Evolutionary conservation across 108 stramenopile genomes (phyloP), one percentile per base, ranked within the genome.

Genomic region (Pseudonitzschia delicatissima): DNA sequence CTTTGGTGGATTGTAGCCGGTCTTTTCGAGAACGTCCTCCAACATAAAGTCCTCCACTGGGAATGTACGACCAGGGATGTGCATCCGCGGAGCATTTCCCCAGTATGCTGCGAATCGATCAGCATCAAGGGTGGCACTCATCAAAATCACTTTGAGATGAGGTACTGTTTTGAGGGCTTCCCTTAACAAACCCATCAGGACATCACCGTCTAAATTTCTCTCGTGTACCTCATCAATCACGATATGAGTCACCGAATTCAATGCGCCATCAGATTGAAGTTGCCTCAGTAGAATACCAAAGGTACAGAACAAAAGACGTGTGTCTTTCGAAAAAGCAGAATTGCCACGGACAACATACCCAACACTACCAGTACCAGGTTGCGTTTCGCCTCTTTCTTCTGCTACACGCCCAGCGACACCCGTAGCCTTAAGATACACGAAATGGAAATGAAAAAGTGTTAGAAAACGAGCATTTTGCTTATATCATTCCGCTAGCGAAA

Each of bases 151-250:
- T 23, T 64, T 61, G 15, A 96, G 70, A 51, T 81, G 66, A 11
- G 76, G 68, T 40, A 51, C 48, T 4, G 49, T 62, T n/a, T 40
- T 18, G 13, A 74, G 68, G 51, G 68, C 62, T 69, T 64, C 69
- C 35, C 64, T 84, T 67, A 82, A 76, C 52, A 83, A 58, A 34
- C 82, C 91, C 67, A 93, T 72, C 2, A 93, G 66, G 1, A 93
- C 77, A 53, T 93, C 88, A n/a, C 82, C 81, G 53, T 90, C 88
- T 17, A 89, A 77, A 58, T 88, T 80, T 27, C 98, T 77, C 66
- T 99, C 98, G 66, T 99, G 96, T 35, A 97, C 96, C 74, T 99
- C 98, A 65, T 99, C 99, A 21, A 99, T 85, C 21, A 98, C 80
- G 59, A 98, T 71, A 68, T 98, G 97, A 12, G 94, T 86, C 27